phyloP scores from a whole-genome alignment of 192 early-diverging fungal genomes.

The Umbelopsis ramanniana region DNA sequence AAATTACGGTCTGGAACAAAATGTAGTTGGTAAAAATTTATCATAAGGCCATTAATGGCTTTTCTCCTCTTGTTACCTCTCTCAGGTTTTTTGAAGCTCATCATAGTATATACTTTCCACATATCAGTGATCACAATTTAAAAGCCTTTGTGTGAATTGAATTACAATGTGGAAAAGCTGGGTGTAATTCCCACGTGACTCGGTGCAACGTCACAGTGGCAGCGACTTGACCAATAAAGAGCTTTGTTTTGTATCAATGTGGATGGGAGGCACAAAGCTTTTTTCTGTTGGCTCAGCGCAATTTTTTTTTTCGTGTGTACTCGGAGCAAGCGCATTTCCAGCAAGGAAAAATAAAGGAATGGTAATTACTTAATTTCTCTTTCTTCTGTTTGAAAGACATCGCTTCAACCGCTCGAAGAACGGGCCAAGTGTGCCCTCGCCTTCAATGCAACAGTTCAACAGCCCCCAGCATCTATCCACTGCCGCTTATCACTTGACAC shows the following conservation, averaged over 20 bases:
- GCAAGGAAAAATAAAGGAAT: slow-evolving; percentile 22
- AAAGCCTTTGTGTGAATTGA: no score
- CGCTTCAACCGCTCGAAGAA: slow-evolving; percentile 17
- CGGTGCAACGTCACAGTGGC: slow-evolving; percentile 10
- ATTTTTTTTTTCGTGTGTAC: slow-evolving; percentile 22
- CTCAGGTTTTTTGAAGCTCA: no score
- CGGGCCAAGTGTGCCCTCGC: slow-evolving; percentile 19
- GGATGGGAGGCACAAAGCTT: background rate
- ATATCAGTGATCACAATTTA: no score
- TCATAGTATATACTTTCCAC: no score
- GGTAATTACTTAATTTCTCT: slow-evolving; percentile 14
- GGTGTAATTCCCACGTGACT: background rate
- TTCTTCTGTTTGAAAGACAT: background rate
- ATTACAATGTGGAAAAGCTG: no score
- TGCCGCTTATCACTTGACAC: slow-evolving; percentile 12
- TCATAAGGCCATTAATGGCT: no score
- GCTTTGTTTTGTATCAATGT: background rate
- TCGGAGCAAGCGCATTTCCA: slow-evolving; percentile 22
- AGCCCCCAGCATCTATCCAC: background rate
- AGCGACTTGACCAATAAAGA: background rate
- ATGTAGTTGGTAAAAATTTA: no score
- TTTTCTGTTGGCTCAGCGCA: slow-evolving; percentile 21
- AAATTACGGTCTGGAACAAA: no score
- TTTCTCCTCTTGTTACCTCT: no score
- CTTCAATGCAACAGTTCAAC: slow-evolving; percentile 23